phyloP scores from a whole-genome alignment of 805 yeast species.

The Cyberlindnera petersonii region DNA sequence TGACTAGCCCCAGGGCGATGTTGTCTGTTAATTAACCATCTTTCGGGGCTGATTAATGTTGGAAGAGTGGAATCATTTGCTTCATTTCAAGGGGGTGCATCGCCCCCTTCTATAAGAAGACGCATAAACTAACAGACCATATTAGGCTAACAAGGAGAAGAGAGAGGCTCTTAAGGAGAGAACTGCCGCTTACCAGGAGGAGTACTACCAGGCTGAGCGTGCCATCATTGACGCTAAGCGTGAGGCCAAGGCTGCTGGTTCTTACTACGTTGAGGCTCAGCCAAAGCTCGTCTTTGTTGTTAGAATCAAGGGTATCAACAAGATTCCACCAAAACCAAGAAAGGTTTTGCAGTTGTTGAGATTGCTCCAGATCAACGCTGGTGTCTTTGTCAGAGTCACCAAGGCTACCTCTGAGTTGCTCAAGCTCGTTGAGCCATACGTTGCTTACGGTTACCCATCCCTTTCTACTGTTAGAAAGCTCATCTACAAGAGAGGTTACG shows the following conservation, averaged over 20 bases:
- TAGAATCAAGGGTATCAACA: slow-evolving; percentile 99
- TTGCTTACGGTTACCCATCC: slow-evolving; percentile 97
- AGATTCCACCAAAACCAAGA: slow-evolving; percentile 99
- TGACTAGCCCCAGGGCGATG: slow-evolving; percentile 66
- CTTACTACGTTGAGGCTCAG: slow-evolving; percentile 94
- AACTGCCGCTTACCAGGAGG: slow-evolving; percentile 95
- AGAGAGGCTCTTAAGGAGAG: slow-evolving; percentile 81
- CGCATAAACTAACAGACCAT: slow-evolving; percentile 17
- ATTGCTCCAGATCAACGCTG: slow-evolving; percentile 90
- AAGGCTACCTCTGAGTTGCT: slow-evolving; percentile 92
- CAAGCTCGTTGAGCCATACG: slow-evolving; percentile 93
- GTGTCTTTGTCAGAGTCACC: slow-evolving; percentile 92
- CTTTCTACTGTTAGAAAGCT: slow-evolving; percentile 88
- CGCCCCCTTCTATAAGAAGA: background rate
- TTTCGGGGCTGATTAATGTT: slow-evolving; percentile 62
- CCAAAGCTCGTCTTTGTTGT: slow-evolving; percentile 90
- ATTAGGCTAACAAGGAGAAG: slow-evolving; percentile 47
- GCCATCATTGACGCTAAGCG: slow-evolving; percentile 83
- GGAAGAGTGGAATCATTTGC: too few relatives aligned
- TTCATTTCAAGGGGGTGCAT: too few relatives aligned
- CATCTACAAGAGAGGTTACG: slow-evolving; percentile 96
- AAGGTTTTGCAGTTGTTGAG: slow-evolving; percentile 93
- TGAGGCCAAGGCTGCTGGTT: slow-evolving; percentile 90
- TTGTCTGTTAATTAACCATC: slow-evolving; percentile 70
- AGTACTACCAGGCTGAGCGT: slow-evolving; percentile 90